Evolutionary conservation across 2,329 filamentous ascomycete genomes (phyloP), one percentile per base, ranked within the genome.

Genomic region (Trichoderma simmonsii): DNA sequence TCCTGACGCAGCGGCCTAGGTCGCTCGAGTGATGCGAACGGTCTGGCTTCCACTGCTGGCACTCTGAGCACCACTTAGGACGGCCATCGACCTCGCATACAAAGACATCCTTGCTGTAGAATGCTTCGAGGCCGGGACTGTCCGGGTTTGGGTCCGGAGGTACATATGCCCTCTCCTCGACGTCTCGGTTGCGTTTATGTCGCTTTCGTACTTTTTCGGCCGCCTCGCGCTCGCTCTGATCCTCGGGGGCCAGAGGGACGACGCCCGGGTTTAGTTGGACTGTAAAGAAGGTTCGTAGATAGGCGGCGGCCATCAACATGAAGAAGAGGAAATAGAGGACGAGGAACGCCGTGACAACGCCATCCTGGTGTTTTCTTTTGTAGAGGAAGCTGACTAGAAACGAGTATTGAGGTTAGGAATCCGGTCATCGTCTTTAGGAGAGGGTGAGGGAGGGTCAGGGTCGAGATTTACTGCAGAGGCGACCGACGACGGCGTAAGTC

Each of bases 31-130:
- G 95, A 79, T 97, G 94, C 3, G 92, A 88, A 4, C 95, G 88
- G 78, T 98, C 95, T 0, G 92, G 90, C 81, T 98, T 98, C 89
- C 93, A 97, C 75, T 92, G 93, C 71, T 88, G 88, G 80, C 95
- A 99, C 67, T 89, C 88, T 4, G 90, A 91, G 82, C 95, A 99
- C 90, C 93, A 98, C 36, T 90, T 88, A 0, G 95, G 95, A n/a
- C 91, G 86, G 0, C 96, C 96, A 76, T 96, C 92, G 14, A 86
- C 84, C 77, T 97, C 92, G 81, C 93, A 98, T 2, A 94, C 87
- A 79, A 97, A 98, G 2, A 93, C 88, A 75, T 97, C 91, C 79
- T 92, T 93, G 74, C 87, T 91, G 78, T 96, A 97, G 79, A 97
- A 97, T 4, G 85, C 82, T 76, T 95, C 92, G 65, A 95, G 84